phyloP scores from a whole-genome alignment of 345 rosid species.

The Lepidium aucheri region DNA sequence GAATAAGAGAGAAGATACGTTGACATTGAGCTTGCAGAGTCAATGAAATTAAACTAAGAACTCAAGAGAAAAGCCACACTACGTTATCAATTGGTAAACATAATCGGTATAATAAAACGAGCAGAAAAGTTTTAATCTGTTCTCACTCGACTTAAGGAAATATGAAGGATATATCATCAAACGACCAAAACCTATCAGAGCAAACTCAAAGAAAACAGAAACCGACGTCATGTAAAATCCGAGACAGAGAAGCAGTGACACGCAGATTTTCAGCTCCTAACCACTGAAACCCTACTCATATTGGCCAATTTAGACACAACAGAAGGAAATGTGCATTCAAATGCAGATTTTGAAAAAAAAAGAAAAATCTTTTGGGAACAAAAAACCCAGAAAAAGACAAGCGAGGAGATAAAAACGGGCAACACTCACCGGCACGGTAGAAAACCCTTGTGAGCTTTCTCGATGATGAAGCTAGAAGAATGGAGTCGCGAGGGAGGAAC shows the following conservation, averaged over 20 bases:
- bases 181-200: background rate
- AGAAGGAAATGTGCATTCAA: background rate
- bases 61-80: background rate
- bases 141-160: background rate
- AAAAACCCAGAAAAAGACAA: background rate
- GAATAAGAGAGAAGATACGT: background rate
- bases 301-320: background rate
- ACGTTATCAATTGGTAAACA: background rate
- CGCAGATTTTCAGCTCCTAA: background rate
- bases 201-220: background rate
- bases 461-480: background rate
- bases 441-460: background rate
- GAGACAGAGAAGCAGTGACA: background rate
- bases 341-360: background rate
- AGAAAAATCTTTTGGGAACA: background rate
- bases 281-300: background rate
- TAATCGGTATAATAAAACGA: background rate
- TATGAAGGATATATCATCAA: background rate
- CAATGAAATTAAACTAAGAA: background rate
- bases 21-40: too few species aligned
- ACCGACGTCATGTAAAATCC: background rate
- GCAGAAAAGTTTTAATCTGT: background rate
- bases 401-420: background rate
- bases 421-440: conserved; percentile 3
- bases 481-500: background rate